Conservation (phyloP, 495 filamentous ascomycete species). For the Penicillium roqueforti region DNA sequence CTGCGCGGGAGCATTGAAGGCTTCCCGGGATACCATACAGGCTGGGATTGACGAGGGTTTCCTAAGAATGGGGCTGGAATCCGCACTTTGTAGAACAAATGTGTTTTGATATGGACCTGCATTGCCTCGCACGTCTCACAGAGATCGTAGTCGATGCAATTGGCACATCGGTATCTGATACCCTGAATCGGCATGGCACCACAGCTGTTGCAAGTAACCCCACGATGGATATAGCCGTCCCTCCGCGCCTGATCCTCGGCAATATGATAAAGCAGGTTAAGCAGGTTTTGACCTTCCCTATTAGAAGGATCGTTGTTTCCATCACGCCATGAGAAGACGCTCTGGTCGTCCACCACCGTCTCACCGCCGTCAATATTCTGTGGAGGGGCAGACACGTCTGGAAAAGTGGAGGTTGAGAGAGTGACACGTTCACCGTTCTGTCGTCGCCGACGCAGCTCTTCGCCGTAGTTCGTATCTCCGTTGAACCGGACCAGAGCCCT, state of each 20-base stretch:
- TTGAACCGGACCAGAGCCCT: constrained; percentile 41
- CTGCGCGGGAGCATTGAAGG: constrained; percentile 61
- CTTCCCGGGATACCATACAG: constrained; percentile 88
- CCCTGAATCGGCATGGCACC: constrained; percentile 82
- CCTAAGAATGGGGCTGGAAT: constrained; percentile 68
- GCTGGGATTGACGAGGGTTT: constrained; percentile 63
- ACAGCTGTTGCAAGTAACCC: constrained; percentile 89
- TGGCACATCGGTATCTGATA: constrained; percentile 85
- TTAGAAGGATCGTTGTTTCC: constrained; percentile 48
- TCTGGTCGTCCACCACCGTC: constrained; percentile 57
- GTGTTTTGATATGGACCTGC: constrained; percentile 81
- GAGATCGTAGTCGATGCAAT: constrained; percentile 88
- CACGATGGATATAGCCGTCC: constrained; percentile 88
- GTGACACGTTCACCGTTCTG: constrained; percentile 43
- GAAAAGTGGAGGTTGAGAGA: constrained; percentile 40
- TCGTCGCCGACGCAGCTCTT: constrained; percentile 41
- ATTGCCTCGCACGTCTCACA: constrained; percentile 86
- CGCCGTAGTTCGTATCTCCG: constrained; percentile 41
- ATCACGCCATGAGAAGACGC: constrained; percentile 54
- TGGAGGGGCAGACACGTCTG: constrained; percentile 45
- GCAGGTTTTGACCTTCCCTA: constrained; percentile 67
- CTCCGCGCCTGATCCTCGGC: constrained; percentile 75
- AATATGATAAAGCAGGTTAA: constrained; percentile 71
- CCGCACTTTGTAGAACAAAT: constrained; percentile 91
- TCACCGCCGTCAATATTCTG: constrained; percentile 49